phyloP scores from a whole-genome alignment of 2,329 filamentous ascomycete species.

The Kalaharituber pfeilii region DNA sequence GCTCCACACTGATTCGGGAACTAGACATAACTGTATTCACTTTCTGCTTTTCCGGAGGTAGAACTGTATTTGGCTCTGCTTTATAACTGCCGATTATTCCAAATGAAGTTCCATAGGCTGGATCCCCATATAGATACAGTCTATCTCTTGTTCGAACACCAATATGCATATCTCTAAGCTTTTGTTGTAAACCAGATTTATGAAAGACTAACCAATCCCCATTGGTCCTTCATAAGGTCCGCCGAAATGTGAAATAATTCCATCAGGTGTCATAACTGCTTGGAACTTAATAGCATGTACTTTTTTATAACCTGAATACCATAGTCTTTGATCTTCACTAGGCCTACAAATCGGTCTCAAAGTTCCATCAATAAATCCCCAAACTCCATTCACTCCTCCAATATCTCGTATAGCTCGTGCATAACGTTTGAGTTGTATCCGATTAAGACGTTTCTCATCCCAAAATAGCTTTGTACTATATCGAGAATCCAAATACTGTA shows the following conservation, averaged over 20 bases:
- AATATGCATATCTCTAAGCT: background rate
- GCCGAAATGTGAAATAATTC: background rate
- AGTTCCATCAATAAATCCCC: constrained; percentile 1
- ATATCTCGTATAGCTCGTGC: too few species aligned
- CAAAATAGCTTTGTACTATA: background rate
- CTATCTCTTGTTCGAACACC: background rate
- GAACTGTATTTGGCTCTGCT: background rate
- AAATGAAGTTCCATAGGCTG: background rate
- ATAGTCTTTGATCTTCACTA: background rate
- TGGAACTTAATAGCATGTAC: background rate
- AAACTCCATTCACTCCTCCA: too few species aligned
- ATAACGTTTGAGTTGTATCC: background rate
- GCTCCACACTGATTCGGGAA: background rate
- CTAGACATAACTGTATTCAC: background rate
- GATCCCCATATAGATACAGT: constrained; percentile 2
- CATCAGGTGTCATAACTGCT: constrained; percentile 1
- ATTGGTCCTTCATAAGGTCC: background rate
- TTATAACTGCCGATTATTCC: background rate
- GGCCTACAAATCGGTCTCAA: background rate
- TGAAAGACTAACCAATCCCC: background rate
- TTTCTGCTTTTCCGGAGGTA: background rate
- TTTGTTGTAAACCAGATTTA: background rate
- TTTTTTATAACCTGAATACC: background rate
- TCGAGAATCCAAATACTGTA: background rate
- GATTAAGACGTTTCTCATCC: background rate